Evolutionary conservation across 306 rosid genomes (phyloP), one percentile per base, ranked within the genome.

Genomic region (Fragaria vesca): DNA sequence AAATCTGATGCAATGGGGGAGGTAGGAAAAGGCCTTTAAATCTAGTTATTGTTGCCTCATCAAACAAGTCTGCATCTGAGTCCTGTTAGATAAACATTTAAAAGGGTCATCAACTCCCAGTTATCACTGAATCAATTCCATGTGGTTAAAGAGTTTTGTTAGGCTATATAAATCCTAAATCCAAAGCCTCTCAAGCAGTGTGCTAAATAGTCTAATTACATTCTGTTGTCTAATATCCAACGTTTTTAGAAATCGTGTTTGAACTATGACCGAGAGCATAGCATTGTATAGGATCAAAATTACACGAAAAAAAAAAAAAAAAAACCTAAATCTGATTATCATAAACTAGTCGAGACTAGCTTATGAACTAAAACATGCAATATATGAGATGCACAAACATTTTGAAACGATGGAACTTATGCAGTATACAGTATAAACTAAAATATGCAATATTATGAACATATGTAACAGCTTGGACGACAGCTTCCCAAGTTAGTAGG

Each of bases 11-110:
- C 11, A 28, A 43, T 43, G 77, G 20, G 12, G n/a, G 58, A 45
- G 71, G 58, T 75, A 18, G 71, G 71, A 45, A 61, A n/a, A 61
- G 70, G 34, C 60, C 36, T 75, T 75, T 61, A 75, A 28, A 45
- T 12, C n/a, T 61, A 43, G 32, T 75, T 61, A 30, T 10, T 17
- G 46, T 17, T 75, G n/a, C 47, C 51, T 36, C 57, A 58, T 16
- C 69, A 42, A 60, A 74, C 18, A 20, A 34, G 69, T 58, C 15
- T 2, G 76, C 43, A 42, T 38, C 36, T 21, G 51, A 20, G n/a
- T 24, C 47, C 11, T 4, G 78, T 58, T 74, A 57, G 78, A 4
- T 26, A n/a, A 50, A 7, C 42, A 8, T 17, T 60, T 5, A 16
- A 74, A 60, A 54, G 30, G 40, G 52, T 48, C 78, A 58, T 57